Evolutionary conservation across 2,329 filamentous ascomycete genomes (phyloP).

Genomic region (Fusarium sp.): DNA sequence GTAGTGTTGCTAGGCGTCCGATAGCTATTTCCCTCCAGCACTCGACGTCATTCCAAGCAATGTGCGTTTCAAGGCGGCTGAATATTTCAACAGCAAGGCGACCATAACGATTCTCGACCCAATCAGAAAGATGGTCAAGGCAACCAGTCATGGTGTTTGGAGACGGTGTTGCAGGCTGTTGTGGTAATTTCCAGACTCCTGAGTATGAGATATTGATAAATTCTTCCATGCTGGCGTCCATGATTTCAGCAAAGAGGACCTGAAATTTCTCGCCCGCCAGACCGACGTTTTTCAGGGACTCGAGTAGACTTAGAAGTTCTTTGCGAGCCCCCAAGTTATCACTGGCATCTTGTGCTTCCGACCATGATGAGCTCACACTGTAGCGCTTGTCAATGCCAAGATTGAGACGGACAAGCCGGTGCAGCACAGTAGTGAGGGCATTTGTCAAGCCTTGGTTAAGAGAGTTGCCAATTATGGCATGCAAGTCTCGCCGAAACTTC

Average conservation of each 20-base stretch:
- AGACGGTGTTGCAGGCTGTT: constrained; percentile 23
- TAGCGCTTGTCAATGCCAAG: constrained; percentile 49
- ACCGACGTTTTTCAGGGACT: constrained; percentile 70
- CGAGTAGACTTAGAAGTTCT: constrained; percentile 64
- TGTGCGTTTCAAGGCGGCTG: constrained; percentile 54
- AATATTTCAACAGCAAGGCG: constrained; percentile 71
- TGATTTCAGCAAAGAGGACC: constrained; percentile 74
- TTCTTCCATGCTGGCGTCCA: constrained; percentile 70
- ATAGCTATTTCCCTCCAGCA: constrained; percentile 77
- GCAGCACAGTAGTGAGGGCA: constrained; percentile 64
- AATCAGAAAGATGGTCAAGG: constrained; percentile 67
- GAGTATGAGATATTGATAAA: constrained; percentile 70
- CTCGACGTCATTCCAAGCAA: constrained; percentile 66
- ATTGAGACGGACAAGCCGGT: constrained; percentile 60
- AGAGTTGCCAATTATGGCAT: constrained; percentile 72
- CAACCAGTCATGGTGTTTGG: constrained; percentile 59
- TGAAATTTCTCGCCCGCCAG: constrained; percentile 75
- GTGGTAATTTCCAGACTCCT: constrained; percentile 63
- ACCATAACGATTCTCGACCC: constrained; percentile 74
- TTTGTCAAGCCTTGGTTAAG: constrained; percentile 62
- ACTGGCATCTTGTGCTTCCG: constrained; percentile 38
- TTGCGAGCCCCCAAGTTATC: constrained; percentile 54
- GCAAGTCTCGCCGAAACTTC: constrained; percentile 68
- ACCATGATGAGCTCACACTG: constrained; percentile 15
- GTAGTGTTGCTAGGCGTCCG: constrained; percentile 71